Evolutionary conservation across 1,139 yeast species (phyloP), one percentile per base, ranked within the genome.

Genomic region (Magnusiomyces suaveolens): DNA sequence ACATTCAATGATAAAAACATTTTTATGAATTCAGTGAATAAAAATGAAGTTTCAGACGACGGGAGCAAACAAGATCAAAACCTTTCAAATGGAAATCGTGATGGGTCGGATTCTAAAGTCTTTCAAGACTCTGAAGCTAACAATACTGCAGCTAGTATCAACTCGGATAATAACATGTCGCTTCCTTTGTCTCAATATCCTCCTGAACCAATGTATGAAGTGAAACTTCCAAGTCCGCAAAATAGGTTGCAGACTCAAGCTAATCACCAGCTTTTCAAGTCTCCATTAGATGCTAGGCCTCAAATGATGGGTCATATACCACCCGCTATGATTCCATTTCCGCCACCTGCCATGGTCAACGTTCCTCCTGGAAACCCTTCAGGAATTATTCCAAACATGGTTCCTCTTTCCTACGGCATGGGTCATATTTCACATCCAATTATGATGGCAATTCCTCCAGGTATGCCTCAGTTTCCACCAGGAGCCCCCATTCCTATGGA

Each of bases 1-100:
- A 16, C 24, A 8, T 33, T 26, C 2, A 47, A 47, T 21, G 64
- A 66, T 55, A 68, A 66, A 51, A 58, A 61, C 14, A 65, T 66
- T 50, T 65, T 66, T 54, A 60, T 60, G 60, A 64, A 67, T 44
- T 55, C 66, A 20, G 56, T 66, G 46, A 61, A 63, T 51, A 65
- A 63, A 51, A 52, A 61, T 46, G 51, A 52, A 21, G 10, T 4
- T 14, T 14, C 18, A 3, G 41, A n/a, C n/a, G n/a, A n/a, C n/a
- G n/a, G n/a, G n/a, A n/a, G n/a, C n/a, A n/a, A n/a, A n/a, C n/a
- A 36, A n/a, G 16, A 10, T 10, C 16, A 4, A 14, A 44, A 32
- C 33, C 26, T 21, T 18, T 18, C 12, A 10, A 3, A 32, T 14
- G 32, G 24, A 14, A 14, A 20, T 23, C 12, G 48, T 16, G 25